Conservation (phyloP, 768 basidiomycete genomes). For the Suillus americanus region DNA sequence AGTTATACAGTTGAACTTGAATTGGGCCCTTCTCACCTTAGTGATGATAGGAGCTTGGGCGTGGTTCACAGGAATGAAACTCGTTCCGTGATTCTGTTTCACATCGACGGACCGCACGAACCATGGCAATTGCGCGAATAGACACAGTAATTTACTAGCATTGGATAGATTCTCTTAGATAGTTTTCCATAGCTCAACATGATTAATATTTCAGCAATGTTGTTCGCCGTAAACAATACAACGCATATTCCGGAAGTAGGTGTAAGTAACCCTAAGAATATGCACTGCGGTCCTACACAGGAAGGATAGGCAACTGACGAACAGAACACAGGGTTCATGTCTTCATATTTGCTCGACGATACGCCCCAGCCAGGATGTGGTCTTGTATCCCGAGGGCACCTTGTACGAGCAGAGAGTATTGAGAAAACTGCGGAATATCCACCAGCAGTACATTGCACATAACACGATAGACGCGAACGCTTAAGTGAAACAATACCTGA, state of each 20-base stretch:
- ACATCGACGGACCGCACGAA: neutral
- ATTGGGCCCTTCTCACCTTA: conserved; percentile 59
- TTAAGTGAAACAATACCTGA: conserved; percentile 10
- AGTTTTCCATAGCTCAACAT: neutral
- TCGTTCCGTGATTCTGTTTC: conserved; percentile 30
- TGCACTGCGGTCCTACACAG: neutral
- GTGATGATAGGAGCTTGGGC: conserved; percentile 52
- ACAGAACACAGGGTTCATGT: conserved; percentile 1
- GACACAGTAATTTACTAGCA: neutral
- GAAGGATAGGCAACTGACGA: neutral
- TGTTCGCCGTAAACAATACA: neutral
- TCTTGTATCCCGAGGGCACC: conserved; percentile 70
- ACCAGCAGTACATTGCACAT: neutral
- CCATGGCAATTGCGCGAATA: neutral
- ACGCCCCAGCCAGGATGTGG: conserved; percentile 64
- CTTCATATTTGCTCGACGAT: conserved; percentile 71
- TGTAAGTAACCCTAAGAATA: neutral
- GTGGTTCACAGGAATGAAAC: conserved; percentile 61
- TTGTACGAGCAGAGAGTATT: conserved; percentile 58
- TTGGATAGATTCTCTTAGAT: neutral
- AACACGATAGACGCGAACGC: conserved; percentile 6
- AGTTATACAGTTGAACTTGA: conserved; percentile 67
- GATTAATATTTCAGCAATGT: neutral
- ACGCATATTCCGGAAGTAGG: neutral
- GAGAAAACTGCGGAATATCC: conserved; percentile 6